Evolutionary conservation across 148 eudicot genomes (phyloP).

Genomic region (Amaranthus palmeri): DNA sequence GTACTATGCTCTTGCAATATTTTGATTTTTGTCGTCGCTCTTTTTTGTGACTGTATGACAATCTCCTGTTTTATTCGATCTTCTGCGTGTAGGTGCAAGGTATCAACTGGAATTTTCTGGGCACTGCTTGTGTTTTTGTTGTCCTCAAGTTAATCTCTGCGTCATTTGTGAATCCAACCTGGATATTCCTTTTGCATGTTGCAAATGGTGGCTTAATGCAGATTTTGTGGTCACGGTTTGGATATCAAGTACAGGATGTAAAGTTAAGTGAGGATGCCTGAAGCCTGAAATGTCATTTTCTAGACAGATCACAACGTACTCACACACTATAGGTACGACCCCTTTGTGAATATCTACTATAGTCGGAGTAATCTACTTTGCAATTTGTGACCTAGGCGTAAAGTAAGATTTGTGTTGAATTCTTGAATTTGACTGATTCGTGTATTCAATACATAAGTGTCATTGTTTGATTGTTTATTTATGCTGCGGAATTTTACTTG

Average conservation of each 20-base stretch:
- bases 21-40: background rate
- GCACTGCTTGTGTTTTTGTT: constrained; percentile 34
- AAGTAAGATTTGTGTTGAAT: too few relatives aligned
- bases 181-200: constrained; percentile 28
- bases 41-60: background rate
- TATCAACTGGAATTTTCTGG: constrained; percentile 24
- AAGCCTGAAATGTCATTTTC: background rate
- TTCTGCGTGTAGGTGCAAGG: constrained; percentile 29
- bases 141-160: constrained; percentile 31
- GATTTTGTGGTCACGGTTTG: constrained; percentile 41
- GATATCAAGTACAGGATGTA: constrained; percentile 8
- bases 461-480: too few relatives aligned
- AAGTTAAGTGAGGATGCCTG: background rate
- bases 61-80: background rate
- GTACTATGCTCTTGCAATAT: constrained; percentile 19
- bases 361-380: too few relatives aligned
- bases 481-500: too few relatives aligned
- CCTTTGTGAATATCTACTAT: too few relatives aligned
- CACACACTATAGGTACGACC: too few relatives aligned
- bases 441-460: too few relatives aligned
- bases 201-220: constrained; percentile 64
- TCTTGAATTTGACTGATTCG: too few relatives aligned
- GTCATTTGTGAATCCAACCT: constrained; percentile 19
- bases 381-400: too few relatives aligned
- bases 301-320: too few relatives aligned